Evolutionary conservation across 805 yeast genomes (phyloP).

Genomic region (Hanseniaspora hatyaiensis): DNA sequence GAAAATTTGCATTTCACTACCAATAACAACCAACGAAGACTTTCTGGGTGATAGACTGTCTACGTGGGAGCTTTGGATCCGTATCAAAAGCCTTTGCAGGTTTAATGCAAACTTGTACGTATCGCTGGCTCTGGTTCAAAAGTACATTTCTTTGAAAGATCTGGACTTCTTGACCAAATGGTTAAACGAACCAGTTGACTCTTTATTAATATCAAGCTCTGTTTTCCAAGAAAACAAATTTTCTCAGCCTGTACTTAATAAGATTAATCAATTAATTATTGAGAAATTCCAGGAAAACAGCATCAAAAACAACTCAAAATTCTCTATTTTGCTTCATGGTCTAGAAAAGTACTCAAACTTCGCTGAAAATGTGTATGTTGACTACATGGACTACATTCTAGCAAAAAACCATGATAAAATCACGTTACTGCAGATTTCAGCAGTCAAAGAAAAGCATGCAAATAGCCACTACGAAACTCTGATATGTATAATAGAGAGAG

Average conservation of each 20-base stretch:
- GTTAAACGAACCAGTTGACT: constrained; percentile 56
- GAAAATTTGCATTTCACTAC: constrained; percentile 37
- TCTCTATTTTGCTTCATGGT: constrained; percentile 42
- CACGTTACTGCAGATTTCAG: background rate
- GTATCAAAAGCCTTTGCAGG: constrained; percentile 45
- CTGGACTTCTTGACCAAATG: constrained; percentile 38
- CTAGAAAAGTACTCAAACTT: constrained; percentile 33
- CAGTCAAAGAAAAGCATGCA: background rate
- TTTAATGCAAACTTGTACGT: constrained; percentile 51
- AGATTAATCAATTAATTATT: constrained; percentile 43
- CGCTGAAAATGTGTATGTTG: constrained; percentile 28
- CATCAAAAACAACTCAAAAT: constrained; percentile 25
- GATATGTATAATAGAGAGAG: background rate
- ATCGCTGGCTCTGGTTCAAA: constrained; percentile 62
- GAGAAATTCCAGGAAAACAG: constrained; percentile 31
- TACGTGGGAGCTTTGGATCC: constrained; percentile 68
- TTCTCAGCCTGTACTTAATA: constrained; percentile 53
- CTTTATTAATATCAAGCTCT: constrained; percentile 44
- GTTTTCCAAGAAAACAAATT: constrained; percentile 49
- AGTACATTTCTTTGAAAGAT: constrained; percentile 39
- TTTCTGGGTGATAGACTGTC: constrained; percentile 36
- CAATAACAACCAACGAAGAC: constrained; percentile 38
- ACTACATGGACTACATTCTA: constrained; percentile 20
- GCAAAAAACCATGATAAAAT: background rate
- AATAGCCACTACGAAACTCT: background rate